phyloP scores from a whole-genome alignment of 306 rosid species.

The Glycine soja region DNA sequence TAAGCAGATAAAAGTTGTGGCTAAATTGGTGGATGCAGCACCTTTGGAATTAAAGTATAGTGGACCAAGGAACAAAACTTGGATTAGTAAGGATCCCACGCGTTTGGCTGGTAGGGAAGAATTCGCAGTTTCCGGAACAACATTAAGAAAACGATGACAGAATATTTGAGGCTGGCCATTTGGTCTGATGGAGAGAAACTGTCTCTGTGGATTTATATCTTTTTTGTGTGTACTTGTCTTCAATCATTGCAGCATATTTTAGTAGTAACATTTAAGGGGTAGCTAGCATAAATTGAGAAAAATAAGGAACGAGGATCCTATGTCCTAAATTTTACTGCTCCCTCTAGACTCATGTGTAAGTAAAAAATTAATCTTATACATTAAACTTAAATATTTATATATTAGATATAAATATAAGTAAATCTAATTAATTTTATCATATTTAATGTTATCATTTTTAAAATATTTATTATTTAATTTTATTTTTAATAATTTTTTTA shows the following conservation, averaged over 20 bases:
- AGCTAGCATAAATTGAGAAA: no score
- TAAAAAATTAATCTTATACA: no score
- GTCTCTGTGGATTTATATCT: not conserved
- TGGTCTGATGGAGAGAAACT: slow-evolving; percentile 14
- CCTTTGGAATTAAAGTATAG: slow-evolving; percentile 16
- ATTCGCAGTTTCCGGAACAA: slow-evolving; percentile 27
- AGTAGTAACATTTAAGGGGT: not conserved
- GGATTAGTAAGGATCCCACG: slow-evolving; percentile 8
- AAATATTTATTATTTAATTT: no score
- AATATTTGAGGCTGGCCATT: slow-evolving; percentile 6
- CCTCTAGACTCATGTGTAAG: no score
- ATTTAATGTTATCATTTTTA: no score
- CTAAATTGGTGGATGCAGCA: slow-evolving; percentile 45
- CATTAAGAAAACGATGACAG: not conserved
- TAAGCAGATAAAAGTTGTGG: slow-evolving; percentile 27
- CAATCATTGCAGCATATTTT: not conserved
- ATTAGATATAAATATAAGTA: no score
- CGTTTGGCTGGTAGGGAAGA: slow-evolving; percentile 35
- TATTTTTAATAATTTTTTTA: no score
- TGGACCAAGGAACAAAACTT: slow-evolving; percentile 38
- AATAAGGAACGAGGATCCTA: no score
- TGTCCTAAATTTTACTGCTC: no score
- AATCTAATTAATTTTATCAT: no score
- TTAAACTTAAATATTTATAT: no score
- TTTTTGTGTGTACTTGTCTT: not conserved